Percentiles rank a stretch among this genome's conserved stretches.
phyloP scores from a whole-genome alignment of 1,284 basidiomycete species.

The Vanrija sp. region DNA sequence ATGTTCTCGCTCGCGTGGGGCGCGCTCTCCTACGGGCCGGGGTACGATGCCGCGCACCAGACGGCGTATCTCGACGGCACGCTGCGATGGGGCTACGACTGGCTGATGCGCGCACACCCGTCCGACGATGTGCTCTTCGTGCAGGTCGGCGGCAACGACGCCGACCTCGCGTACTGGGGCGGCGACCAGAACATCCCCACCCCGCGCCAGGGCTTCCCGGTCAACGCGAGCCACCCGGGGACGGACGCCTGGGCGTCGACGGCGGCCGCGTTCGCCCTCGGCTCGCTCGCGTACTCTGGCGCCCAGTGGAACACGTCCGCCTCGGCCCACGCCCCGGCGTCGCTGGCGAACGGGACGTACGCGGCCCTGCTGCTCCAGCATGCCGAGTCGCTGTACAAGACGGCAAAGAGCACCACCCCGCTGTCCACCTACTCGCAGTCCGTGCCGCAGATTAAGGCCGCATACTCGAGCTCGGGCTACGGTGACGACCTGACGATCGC shows the following conservation, averaged over 20 bases:
- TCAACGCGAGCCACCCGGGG: constrained; percentile 73
- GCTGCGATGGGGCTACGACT: constrained; percentile 83
- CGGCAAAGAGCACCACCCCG: constrained; percentile 57
- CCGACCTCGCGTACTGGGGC: constrained; percentile 72
- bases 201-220: constrained; percentile 68
- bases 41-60: constrained; percentile 76
- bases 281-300: constrained; percentile 70
- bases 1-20: constrained; percentile 84
- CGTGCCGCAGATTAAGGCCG: constrained; percentile 60
- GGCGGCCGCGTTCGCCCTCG: constrained; percentile 80
- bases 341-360: constrained; percentile 70
- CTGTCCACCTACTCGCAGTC: constrained; percentile 51
- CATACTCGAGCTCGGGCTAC: constrained; percentile 68
- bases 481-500: constrained; percentile 56
- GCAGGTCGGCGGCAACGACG: constrained; percentile 64
- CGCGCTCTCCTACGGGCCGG: constrained; percentile 73
- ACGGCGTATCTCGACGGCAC: constrained; percentile 82
- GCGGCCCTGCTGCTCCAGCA: constrained; percentile 65
- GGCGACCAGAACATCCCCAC: constrained; percentile 74
- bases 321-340: constrained; percentile 57
- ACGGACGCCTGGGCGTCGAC: constrained; percentile 82
- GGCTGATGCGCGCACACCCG: constrained; percentile 84
- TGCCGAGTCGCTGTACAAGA: constrained; percentile 67
- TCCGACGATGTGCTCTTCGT: constrained; percentile 69
- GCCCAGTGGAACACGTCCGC: constrained; percentile 52